phyloP scores from a whole-genome alignment of 208 protist genomes.

The Acanthamoeba healyi region DNA sequence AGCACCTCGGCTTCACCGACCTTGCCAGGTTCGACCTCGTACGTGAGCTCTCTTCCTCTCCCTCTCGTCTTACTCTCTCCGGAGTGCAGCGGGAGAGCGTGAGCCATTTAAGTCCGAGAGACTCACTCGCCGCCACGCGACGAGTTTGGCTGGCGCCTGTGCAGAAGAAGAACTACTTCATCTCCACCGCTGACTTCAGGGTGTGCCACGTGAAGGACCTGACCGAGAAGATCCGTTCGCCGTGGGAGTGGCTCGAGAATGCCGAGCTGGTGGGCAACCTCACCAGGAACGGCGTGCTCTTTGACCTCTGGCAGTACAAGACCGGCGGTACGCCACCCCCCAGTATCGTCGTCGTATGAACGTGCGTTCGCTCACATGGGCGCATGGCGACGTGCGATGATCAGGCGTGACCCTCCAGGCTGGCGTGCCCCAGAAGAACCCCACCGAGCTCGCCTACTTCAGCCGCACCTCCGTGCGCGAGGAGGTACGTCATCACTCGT shows the following conservation, averaged over 20 bases:
- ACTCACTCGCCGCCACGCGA: not conserved
- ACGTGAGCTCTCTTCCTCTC: not conserved
- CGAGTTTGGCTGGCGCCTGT: not conserved
- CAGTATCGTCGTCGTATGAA: too few relatives aligned
- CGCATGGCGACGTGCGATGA: not conserved
- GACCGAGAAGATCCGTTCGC: not conserved
- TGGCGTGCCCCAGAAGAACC: slow-evolving; percentile 32
- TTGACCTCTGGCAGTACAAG: slow-evolving; percentile 43
- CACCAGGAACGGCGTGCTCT: slow-evolving; percentile 11
- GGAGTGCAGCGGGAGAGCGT: too few relatives aligned
- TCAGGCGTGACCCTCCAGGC: slow-evolving; percentile 28
- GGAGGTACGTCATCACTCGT: too few relatives aligned
- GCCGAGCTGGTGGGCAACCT: slow-evolving; percentile 6
- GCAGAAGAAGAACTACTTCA: slow-evolving; percentile 67
- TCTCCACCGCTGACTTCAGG: not conserved
- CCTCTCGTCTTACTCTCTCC: not conserved
- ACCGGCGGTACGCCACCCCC: slow-evolving; percentile 26
- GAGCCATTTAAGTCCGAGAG: too few relatives aligned
- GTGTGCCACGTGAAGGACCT: slow-evolving; percentile 10
- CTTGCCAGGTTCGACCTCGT: slow-evolving; percentile 30
- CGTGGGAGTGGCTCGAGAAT: slow-evolving; percentile 42
- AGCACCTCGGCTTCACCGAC: slow-evolving; percentile 31
- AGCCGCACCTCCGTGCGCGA: not conserved
- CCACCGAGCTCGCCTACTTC: slow-evolving; percentile 44
- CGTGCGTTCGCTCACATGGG: not conserved